Evolutionary conservation across 1,284 basidiomycete species (phyloP), one percentile per base, ranked within the genome.

Genomic region (Moesziomyces sp.): DNA sequence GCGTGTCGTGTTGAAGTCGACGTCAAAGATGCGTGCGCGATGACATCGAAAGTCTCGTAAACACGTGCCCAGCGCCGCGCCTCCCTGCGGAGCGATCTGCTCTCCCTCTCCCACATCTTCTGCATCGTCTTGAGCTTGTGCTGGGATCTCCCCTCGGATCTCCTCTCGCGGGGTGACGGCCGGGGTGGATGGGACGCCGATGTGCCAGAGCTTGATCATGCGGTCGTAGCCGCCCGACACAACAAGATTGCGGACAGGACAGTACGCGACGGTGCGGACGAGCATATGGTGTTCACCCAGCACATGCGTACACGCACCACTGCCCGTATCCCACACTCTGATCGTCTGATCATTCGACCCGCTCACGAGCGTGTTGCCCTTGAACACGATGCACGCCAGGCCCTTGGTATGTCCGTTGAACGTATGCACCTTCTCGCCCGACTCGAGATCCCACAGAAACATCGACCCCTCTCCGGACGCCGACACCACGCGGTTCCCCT

Each of bases 291-390:
- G 78, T 9, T 63, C 71, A 11, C 60, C 52, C 28, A 72, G 35
- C 10, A 67, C 55, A 52, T 63, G 55, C 38, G 58, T 62, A 45
- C 78, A 80, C 16, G 46, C 42, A 0, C 76, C 78, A 10, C 35
- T 62, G 4, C 14, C 4, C 11, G 75, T 69, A 66, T 77, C 67
- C 78, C 78, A 80, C 21, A 77, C 62, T 13, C 78, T 47, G 30
- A 80, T 79, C 30, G 74, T 76, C 67, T 69, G 58, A 38, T 80
- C 79, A 46, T 78, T 79, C 23, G 58, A 60, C 14, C 77, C 79
- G 46, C 61, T 73, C 42, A 79, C 66, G 49, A 80, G 52, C 44
- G 54, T 72, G 13, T 46, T 56, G 6, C 70, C 70, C 24, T 54
- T 52, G 30, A 72, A 72, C 16, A 53, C 58, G 23, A 78, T 58